Percentiles rank a stretch among this genome's conserved stretches.
Evolutionary conservation across 495 filamentous ascomycete genomes (phyloP).

Genomic region (Oleoguttula mirabilis): DNA sequence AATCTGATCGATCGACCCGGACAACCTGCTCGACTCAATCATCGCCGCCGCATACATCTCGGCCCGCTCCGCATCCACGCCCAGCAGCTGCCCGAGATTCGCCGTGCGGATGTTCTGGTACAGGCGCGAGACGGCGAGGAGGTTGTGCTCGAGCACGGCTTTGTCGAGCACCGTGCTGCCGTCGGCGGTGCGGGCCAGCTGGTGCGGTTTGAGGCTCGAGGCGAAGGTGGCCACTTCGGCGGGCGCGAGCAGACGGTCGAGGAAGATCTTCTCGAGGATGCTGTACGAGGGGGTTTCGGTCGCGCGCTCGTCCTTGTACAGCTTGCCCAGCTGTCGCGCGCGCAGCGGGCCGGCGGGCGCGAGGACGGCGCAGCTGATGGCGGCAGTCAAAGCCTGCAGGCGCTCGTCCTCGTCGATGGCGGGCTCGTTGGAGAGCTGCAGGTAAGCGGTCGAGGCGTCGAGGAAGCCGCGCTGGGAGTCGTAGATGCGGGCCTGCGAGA

Average conservation of each 20-base stretch:
- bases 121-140: constrained; percentile 70
- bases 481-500: constrained; percentile 83
- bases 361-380: constrained; percentile 90
- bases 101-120: constrained; percentile 83
- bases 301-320: constrained; percentile 91
- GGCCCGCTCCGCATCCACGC: constrained; percentile 65
- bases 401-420: constrained; percentile 75
- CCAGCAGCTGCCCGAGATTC: constrained; percentile 63
- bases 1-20: constrained; percentile 89
- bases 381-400: constrained; percentile 67
- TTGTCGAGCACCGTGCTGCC: constrained; percentile 88
- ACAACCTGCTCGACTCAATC: constrained; percentile 84
- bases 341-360: constrained; percentile 83
- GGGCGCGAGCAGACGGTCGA: constrained; percentile 70
- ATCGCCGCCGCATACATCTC: constrained; percentile 87
- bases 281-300: constrained; percentile 62
- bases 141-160: constrained; percentile 91
- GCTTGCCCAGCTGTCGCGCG: constrained; percentile 59
- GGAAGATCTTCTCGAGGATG: constrained; percentile 95
- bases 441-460: constrained; percentile 79
- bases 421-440: constrained; percentile 62
- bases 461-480: constrained; percentile 84
- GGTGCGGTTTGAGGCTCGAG: constrained; percentile 66
- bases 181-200: constrained; percentile 77
- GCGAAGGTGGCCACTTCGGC: constrained; percentile 80